phyloP scores from a whole-genome alignment of 257 asterid genomes.

The Nicotiana tomentosiformis region DNA sequence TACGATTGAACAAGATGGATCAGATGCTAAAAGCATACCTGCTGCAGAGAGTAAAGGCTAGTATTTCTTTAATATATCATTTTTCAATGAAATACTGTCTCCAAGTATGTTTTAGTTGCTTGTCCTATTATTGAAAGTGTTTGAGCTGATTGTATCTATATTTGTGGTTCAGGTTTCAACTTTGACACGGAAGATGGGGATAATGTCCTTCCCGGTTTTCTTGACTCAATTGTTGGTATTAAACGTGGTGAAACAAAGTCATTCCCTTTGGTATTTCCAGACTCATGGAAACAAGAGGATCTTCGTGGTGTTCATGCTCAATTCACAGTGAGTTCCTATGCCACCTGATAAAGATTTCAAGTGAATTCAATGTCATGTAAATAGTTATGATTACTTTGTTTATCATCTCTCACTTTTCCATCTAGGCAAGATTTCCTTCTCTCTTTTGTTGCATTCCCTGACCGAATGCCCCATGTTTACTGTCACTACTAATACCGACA shows the following conservation, averaged over 20 bases:
- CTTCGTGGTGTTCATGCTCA: slow-evolving; percentile 84
- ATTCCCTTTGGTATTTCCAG: slow-evolving; percentile 82
- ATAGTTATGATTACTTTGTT: not conserved
- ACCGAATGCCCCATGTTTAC: not conserved
- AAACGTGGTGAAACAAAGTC: slow-evolving; percentile 69
- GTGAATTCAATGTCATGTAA: not conserved
- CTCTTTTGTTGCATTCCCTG: not conserved
- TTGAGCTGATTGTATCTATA: slow-evolving; percentile 1
- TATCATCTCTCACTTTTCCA: not conserved
- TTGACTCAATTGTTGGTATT: slow-evolving; percentile 56
- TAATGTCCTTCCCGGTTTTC: slow-evolving; percentile 78
- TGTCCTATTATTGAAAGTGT: not conserved
- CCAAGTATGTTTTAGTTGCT: not conserved
- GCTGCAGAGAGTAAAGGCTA: slow-evolving; percentile 96
- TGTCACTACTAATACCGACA: not conserved
- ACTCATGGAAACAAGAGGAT: slow-evolving; percentile 86
- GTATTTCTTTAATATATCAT: not conserved
- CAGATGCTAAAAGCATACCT: slow-evolving; percentile 59
- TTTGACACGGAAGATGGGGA: slow-evolving; percentile 94
- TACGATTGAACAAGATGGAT: slow-evolving; percentile 70
- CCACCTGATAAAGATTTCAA: not conserved
- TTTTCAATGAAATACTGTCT: not conserved
- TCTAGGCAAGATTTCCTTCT: not conserved
- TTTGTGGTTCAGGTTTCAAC: slow-evolving; percentile 62
- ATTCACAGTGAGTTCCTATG: slow-evolving; percentile 58